Conservation (phyloP, 495 filamentous ascomycete species). For the Tuber brumale region DNA sequence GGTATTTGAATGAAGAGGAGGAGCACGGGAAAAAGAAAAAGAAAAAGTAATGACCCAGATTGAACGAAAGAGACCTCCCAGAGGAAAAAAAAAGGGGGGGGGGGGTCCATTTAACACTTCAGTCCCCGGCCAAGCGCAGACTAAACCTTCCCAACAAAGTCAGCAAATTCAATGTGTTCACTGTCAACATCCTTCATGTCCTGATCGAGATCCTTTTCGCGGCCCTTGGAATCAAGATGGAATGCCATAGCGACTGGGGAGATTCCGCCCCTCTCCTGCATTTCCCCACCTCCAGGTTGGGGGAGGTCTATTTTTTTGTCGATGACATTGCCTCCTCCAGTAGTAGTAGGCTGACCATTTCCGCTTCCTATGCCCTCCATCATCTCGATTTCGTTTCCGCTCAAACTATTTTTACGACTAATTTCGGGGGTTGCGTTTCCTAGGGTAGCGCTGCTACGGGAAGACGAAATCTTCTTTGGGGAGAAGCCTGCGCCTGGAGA, state of each 20-base stretch:
- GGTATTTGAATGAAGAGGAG: background rate
- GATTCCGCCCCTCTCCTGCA: constrained; percentile 32
- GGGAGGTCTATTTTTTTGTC: constrained; percentile 12
- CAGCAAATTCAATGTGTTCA: constrained; percentile 31
- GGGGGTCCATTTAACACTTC: background rate
- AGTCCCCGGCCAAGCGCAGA: constrained; percentile 10
- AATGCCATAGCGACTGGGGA: constrained; percentile 37
- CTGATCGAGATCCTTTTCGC: constrained; percentile 25
- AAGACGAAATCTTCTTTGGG: constrained; percentile 32
- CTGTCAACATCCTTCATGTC: constrained; percentile 33
- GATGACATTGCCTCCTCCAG: constrained; percentile 11
- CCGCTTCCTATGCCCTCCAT: constrained; percentile 19
- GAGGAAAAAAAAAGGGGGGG: background rate
- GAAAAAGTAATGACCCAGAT: background rate
- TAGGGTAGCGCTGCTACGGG: constrained; percentile 33
- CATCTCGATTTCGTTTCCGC: constrained; percentile 23
- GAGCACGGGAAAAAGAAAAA: background rate
- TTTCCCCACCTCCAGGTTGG: constrained; percentile 27
- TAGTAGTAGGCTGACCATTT: background rate
- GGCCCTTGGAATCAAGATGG: constrained; percentile 18
- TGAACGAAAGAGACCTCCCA: background rate
- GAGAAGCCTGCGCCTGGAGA: constrained; percentile 16
- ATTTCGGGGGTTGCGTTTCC: constrained; percentile 25
- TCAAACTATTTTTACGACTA: constrained; percentile 28
- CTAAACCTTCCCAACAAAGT: constrained; percentile 5